Evolutionary conservation across 345 rosid species (phyloP), one percentile per base, ranked within the genome.

Genomic region (Conringia planisiliqua): DNA sequence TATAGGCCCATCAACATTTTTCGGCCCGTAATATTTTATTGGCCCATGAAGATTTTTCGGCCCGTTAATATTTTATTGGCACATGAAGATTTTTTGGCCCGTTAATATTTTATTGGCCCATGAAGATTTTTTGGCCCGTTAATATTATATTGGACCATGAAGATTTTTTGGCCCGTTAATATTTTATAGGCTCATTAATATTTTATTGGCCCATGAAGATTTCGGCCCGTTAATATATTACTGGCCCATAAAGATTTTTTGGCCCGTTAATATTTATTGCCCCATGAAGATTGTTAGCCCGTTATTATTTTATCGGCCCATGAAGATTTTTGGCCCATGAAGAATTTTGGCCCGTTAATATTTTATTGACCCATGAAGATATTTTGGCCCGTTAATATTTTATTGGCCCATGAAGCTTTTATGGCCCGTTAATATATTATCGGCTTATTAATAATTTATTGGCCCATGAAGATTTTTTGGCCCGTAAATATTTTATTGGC

Each of bases 401-500:
- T 4, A 0, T 11, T 33, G 60, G 78, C 51, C 78, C 59, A 33
- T 62, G n/a, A n/a, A n/a, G n/a, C n/a, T n/a, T n/a, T n/a, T n/a
- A n/a, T n/a, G 27, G 70, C 56, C 56, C 56, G 47, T 27, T 26
- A 1, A 26, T 0, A 9, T 11, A n/a, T n/a, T n/a, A n/a, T n/a
- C n/a, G n/a, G n/a, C n/a, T n/a, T n/a, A n/a, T n/a, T n/a, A n/a
- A n/a, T n/a, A n/a, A n/a, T 64, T 24, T 4, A 0, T 11, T 33
- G 60, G 78, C 51, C 78, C 59, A 33, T 62, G n/a, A n/a, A n/a
- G n/a, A n/a, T n/a, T n/a, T n/a, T n/a, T n/a, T n/a, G 27, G 70
- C 56, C 56, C 56, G 47, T 27, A n/a, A 1, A 26, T 0, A 9
- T 11, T 64, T 24, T 4, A 0, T 11, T 33, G 60, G 78, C 51